These are phyloP conservation scores for Albatrellus sp. DNA, from an alignment of 1,284 basidiomycete genomes.

Conservation along the genomic window DNA sequence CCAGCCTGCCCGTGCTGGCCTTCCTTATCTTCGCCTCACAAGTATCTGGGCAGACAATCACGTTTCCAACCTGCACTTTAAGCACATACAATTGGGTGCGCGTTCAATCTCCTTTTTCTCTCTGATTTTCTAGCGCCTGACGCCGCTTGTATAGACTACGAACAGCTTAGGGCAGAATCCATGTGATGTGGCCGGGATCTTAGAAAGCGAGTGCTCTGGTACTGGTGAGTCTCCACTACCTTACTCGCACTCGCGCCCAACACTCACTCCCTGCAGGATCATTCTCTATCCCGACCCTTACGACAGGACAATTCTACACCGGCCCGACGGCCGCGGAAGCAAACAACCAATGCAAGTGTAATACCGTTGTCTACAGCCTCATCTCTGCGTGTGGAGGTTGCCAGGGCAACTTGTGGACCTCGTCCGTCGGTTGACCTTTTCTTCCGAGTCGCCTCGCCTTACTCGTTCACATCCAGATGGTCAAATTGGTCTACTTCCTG, in stretches of 20 bases:
- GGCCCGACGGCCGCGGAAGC: constrained; percentile 5
- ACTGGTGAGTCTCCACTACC: constrained; percentile 3
- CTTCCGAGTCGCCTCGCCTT: neutral
- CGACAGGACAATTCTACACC: constrained; percentile 4
- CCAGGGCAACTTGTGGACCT: constrained; percentile 5
- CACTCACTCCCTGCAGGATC: constrained; percentile 1
- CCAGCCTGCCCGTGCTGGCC: too few relatives aligned
- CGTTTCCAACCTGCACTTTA: too few relatives aligned
- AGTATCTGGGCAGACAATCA: too few relatives aligned
- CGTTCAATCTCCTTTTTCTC: too few relatives aligned
- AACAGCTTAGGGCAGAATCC: constrained; percentile 9
- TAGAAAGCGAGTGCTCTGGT: constrained; percentile 5
- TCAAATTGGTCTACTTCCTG: constrained; percentile 8
- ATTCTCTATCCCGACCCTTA: constrained; percentile 4
- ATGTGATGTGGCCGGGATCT: constrained; percentile 6
- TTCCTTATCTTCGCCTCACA: too few relatives aligned
- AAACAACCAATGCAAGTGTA: constrained; percentile 9
- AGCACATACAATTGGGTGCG: too few relatives aligned
- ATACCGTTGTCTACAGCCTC: constrained; percentile 11
- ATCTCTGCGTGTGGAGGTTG: constrained; percentile 11
- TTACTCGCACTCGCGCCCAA: neutral
- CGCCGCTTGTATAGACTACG: too few relatives aligned
- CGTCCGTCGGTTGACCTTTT: constrained; percentile 4
- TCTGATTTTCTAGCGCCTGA: too few relatives aligned
- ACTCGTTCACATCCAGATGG: constrained; percentile 4